These are phyloP conservation scores for Vitis vinifera DNA, from an alignment of 164 flowering plant species.

Conservation along the genomic window ASM3070453v1 NC_081822.1:5799001-5799500, in stretches of 20 bases:
- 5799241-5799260: constrained; percentile 66
- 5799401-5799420: constrained; percentile 90
- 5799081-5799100: no score
- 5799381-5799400: constrained; percentile 96
- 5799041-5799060: no score
- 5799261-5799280: constrained; percentile 99
- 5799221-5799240: background rate
- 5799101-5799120: no score
- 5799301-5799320: constrained; percentile 20
- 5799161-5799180: no score
- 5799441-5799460: no score
- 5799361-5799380: constrained; percentile 98
- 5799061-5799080: no score
- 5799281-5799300: constrained; percentile 77
- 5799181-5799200: background rate
- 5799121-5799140: no score
- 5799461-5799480: no score
- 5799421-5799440: constrained; percentile 64
- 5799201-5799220: background rate
- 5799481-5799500: no score
- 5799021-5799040: no score
- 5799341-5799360: constrained; percentile 84
- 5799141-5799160: no score
- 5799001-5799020: no score
- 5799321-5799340: constrained; percentile 77